Evolutionary conservation across 495 filamentous ascomycete genomes (phyloP).

Genomic region (Aspergillus olivimuriae): DNA sequence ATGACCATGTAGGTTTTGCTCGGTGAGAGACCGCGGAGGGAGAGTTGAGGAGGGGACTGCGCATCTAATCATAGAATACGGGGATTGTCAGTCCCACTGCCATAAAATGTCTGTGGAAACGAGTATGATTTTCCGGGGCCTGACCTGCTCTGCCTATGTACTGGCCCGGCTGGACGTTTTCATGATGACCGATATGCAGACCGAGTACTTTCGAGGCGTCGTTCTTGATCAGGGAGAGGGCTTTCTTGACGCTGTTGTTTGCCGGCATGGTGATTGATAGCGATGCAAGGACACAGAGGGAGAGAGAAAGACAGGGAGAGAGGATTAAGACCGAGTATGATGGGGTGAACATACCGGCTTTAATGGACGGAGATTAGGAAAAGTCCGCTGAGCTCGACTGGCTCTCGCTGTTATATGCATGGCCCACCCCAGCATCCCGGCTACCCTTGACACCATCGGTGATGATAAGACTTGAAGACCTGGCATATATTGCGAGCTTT

Average conservation of each 20-base stretch:
- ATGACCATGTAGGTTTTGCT: slow-evolving; percentile 4
- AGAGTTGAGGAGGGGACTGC: slow-evolving; percentile 21
- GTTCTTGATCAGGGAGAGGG: slow-evolving; percentile 26
- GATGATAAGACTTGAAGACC: no score
- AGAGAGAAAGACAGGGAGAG: neutral
- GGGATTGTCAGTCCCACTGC: no score
- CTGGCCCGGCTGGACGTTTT: slow-evolving; percentile 24
- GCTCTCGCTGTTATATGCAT: no score
- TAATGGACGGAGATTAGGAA: neutral
- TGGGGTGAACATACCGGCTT: no score
- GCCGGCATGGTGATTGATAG: slow-evolving; percentile 19
- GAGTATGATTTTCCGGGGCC: no score
- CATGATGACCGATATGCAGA: slow-evolving; percentile 19
- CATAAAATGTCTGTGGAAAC: no score
- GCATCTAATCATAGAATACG: slow-evolving; percentile 23
- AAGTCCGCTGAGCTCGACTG: no score
- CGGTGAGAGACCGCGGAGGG: slow-evolving; percentile 17
- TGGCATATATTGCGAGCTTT: neutral
- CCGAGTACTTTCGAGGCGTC: slow-evolving; percentile 28
- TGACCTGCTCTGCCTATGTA: slow-evolving; percentile 26
- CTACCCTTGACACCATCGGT: no score
- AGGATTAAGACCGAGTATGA: no score
- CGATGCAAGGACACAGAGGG: neutral
- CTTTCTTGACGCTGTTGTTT: slow-evolving; percentile 20
- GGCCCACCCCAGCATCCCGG: no score